Evolutionary conservation across 768 basidiomycete species (phyloP).

Genomic region (Glaciozyma antarctica): DNA sequence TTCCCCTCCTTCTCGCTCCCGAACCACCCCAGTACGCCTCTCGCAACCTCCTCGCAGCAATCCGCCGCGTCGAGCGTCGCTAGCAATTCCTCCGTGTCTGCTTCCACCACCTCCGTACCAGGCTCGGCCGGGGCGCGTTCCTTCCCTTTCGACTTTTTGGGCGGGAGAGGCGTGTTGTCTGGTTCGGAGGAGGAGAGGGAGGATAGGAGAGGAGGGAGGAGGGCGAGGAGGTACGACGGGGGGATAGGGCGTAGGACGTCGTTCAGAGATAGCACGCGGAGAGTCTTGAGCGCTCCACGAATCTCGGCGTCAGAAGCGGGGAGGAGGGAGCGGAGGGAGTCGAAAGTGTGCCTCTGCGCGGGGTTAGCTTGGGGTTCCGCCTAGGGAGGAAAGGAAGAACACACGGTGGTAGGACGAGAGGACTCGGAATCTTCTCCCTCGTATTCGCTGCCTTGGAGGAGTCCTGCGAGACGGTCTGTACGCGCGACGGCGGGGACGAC

Average conservation of each 20-base stretch:
- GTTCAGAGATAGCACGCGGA: conserved; percentile 62
- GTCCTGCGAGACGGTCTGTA: conserved; percentile 52
- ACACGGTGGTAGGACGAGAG: too few species aligned
- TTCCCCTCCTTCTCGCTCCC: conserved; percentile 47
- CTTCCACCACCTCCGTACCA: neutral
- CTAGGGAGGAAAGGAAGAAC: neutral
- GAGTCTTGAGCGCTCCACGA: conserved; percentile 53
- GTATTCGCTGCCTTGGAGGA: conserved; percentile 68
- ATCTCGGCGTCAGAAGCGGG: conserved; percentile 79
- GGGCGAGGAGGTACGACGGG: conserved; percentile 53
- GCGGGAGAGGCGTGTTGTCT: neutral
- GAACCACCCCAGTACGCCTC: conserved; percentile 69
- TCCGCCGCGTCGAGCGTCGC: conserved; percentile 50
- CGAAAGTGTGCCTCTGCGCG: conserved; percentile 46
- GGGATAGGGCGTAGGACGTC: conserved; percentile 67
- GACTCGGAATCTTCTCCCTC: conserved; percentile 41
- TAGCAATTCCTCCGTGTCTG: conserved; percentile 40
- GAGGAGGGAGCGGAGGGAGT: conserved; percentile 54
- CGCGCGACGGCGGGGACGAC: conserved; percentile 66
- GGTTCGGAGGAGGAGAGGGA: conserved; percentile 42
- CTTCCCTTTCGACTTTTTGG: conserved; percentile 7
- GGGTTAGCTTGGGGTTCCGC: neutral
- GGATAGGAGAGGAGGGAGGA: conserved; percentile 68
- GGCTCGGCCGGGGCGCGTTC: neutral
- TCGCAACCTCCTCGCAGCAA: conserved; percentile 55